phyloP scores from a whole-genome alignment of 2,329 filamentous ascomycete species.

The Ophiocordyceps australis region DNA sequence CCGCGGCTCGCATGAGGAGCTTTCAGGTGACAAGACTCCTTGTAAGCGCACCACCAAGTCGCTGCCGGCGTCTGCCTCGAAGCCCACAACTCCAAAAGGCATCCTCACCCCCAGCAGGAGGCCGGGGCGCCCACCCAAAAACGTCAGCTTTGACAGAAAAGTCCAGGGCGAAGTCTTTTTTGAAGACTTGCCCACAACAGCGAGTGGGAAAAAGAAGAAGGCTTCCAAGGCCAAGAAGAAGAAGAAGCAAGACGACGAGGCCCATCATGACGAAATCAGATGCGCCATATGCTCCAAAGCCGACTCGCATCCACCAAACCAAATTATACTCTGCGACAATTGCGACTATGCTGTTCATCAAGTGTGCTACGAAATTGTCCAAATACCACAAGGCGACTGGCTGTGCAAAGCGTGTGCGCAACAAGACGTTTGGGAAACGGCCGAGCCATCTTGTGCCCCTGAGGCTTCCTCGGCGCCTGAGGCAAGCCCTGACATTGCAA shows the following conservation, averaged over 20 bases:
- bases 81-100: conserved; percentile 22
- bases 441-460: too few species aligned
- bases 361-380: conserved; percentile 36
- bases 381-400: conserved; percentile 45
- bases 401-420: conserved; percentile 37
- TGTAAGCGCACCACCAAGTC: too few species aligned
- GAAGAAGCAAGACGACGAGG: conserved; percentile 10
- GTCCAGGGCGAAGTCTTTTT: conserved; percentile 28
- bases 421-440: conserved; percentile 19
- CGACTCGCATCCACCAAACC: conserved; percentile 37
- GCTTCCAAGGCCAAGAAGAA: conserved; percentile 9
- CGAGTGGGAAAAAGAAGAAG: conserved; percentile 9
- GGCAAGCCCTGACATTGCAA: conserved; percentile 25
- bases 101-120: conserved; percentile 37
- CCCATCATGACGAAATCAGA: conserved; percentile 28
- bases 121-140: conserved; percentile 26
- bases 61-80: too few species aligned
- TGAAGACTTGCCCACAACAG: conserved; percentile 27
- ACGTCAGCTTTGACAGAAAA: conserved; percentile 28
- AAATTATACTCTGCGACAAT: conserved; percentile 46
- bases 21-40: too few species aligned
- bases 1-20: too few species aligned
- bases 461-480: conserved; percentile 13
- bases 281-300: conserved; percentile 39
- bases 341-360: conserved; percentile 46